Evolutionary conservation across 2,329 filamentous ascomycete species (phyloP).

Genomic region (Colletotrichum siamense): DNA sequence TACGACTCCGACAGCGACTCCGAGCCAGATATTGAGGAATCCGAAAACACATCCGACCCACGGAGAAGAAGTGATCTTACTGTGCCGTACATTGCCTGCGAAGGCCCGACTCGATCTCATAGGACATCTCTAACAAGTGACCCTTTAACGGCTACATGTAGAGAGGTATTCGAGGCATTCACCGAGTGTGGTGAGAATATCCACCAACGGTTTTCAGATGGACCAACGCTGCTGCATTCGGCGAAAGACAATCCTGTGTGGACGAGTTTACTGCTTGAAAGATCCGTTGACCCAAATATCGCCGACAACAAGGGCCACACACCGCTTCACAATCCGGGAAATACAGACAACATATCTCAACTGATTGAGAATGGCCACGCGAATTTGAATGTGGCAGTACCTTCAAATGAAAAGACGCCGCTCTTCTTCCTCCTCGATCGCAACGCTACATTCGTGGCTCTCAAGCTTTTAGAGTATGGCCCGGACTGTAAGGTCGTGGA

Average conservation of each 20-base stretch:
- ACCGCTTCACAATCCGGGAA: constrained; percentile 20
- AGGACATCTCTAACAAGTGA: background rate
- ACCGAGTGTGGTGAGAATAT: constrained; percentile 28
- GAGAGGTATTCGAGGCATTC: constrained; percentile 20
- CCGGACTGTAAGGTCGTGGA: constrained; percentile 24
- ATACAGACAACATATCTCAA: constrained; percentile 19
- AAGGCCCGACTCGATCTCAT: background rate
- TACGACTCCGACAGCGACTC: background rate
- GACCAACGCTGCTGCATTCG: constrained; percentile 25
- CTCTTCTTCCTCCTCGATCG: constrained; percentile 16
- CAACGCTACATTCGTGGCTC: background rate
- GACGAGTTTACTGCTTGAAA: constrained; percentile 24
- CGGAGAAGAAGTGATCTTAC: background rate
- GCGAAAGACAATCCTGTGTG: background rate
- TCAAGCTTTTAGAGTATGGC: constrained; percentile 22
- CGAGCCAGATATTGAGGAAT: background rate
- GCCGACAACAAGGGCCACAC: constrained; percentile 17
- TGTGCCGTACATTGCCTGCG: background rate
- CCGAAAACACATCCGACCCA: background rate
- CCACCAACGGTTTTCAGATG: constrained; percentile 20
- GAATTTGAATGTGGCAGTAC: constrained; percentile 25
- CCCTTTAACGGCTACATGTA: background rate
- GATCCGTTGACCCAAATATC: constrained; percentile 27
- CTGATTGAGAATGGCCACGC: constrained; percentile 28
- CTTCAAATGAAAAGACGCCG: constrained; percentile 24